A percentile compares a stretch with the other conserved stretches of the same genome.
Conservation (phyloP, 1,139 yeast genomes). For the Meyerozyma carpophila region DNA sequence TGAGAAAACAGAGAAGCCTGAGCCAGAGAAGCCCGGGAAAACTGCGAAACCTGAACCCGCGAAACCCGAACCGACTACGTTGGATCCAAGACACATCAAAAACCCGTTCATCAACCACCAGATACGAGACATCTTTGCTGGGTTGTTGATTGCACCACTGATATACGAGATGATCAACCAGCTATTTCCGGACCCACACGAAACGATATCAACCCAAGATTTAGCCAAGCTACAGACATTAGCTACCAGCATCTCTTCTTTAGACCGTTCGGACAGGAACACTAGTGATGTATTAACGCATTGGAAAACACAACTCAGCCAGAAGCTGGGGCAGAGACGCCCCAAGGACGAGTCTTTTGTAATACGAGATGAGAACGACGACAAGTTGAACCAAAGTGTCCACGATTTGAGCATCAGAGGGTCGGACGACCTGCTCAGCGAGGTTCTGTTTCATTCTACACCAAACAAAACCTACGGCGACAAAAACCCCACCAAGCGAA, state of each 20-base stretch:
- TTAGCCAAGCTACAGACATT: slow-evolving; percentile 1
- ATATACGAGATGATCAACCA: neutral
- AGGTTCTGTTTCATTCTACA: neutral
- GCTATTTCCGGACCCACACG: slow-evolving; percentile 1
- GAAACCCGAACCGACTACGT: neutral
- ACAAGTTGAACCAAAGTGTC: slow-evolving; percentile 12
- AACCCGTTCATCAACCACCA: neutral
- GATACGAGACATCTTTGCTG: neutral
- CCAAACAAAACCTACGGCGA: neutral
- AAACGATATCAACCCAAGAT: neutral
- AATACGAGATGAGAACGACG: slow-evolving; percentile 9
- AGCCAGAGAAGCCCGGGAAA: neutral
- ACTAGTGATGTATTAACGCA: neutral
- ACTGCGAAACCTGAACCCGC: no score
- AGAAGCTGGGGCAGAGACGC: slow-evolving; percentile 4
- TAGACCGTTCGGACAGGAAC: neutral
- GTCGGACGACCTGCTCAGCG: neutral
- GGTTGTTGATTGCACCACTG: neutral
- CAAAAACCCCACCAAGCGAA: neutral
- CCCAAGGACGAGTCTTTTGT: slow-evolving; percentile 12
- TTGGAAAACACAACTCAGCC: slow-evolving; percentile 1
- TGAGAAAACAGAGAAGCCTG: neutral
- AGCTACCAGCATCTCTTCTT: neutral
- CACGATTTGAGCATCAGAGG: slow-evolving; percentile 4
- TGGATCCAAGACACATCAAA: neutral